Conservation (phyloP, 1,284 basidiomycete genomes). For the Omphalotus olearius region DNA sequence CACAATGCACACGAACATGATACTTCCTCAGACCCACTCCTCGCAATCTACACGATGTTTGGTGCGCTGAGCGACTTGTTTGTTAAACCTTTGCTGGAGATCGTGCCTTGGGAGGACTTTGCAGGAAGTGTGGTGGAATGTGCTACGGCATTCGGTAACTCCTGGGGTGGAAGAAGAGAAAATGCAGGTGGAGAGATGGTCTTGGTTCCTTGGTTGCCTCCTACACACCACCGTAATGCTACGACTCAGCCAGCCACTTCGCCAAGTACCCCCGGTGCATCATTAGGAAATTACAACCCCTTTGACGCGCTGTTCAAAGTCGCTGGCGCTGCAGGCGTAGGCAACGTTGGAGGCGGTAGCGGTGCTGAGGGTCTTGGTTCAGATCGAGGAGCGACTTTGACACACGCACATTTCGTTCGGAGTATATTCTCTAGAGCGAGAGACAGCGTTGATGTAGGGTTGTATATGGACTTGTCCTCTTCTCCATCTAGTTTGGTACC, state of each 20-base stretch:
- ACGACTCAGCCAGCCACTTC: constrained; percentile 21
- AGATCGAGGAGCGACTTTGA: constrained; percentile 32
- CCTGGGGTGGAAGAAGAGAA: neutral
- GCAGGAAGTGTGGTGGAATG: constrained; percentile 64
- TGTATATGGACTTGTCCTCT: constrained; percentile 41
- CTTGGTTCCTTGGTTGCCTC: constrained; percentile 76
- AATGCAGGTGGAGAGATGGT: constrained; percentile 65
- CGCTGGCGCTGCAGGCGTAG: constrained; percentile 17
- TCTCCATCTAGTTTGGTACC: constrained; percentile 4
- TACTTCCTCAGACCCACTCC: constrained; percentile 74
- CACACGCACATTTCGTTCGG: constrained; percentile 81
- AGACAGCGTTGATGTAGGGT: constrained; percentile 67
- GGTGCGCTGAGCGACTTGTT: constrained; percentile 72
- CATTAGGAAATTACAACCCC: constrained; percentile 34
- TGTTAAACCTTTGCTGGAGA: constrained; percentile 65
- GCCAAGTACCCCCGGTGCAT: constrained; percentile 7
- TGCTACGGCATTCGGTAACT: constrained; percentile 30
- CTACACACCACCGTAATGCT: constrained; percentile 12
- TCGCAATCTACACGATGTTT: constrained; percentile 85
- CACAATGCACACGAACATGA: constrained; percentile 25
- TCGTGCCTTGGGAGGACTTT: constrained; percentile 68
- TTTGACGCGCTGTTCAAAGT: constrained; percentile 63
- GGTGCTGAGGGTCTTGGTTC: constrained; percentile 10
- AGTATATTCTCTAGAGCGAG: constrained; percentile 69
- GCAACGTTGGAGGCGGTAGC: constrained; percentile 26